Evolutionary conservation across 345 rosid genomes (phyloP).

Genomic region (Balakata baccata): DNA sequence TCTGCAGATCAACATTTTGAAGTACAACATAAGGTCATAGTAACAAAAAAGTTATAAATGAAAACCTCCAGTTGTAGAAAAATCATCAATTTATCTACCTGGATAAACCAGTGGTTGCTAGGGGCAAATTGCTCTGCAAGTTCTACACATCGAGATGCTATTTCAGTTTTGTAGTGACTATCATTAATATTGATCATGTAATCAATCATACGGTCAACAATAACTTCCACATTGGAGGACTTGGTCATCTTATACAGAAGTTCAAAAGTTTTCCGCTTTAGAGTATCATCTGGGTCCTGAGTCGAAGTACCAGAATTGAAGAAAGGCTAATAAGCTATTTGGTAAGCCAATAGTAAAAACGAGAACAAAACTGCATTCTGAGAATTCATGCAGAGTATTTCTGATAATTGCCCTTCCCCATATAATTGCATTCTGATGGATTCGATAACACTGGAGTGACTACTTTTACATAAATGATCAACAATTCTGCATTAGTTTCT

Average conservation of each 20-base stretch:
- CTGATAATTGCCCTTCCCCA: background rate
- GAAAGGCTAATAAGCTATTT: conserved; percentile 8
- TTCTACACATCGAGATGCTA: conserved; percentile 92
- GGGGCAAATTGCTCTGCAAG: conserved; percentile 99
- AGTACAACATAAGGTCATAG: conserved; percentile 18
- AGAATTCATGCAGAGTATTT: background rate
- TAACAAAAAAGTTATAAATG: background rate
- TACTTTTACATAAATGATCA: background rate
- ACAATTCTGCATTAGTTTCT: background rate
- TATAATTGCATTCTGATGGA: background rate
- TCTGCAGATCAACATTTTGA: conserved; percentile 42
- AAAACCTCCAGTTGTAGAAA: conserved; percentile 3
- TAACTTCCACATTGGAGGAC: conserved; percentile 94
- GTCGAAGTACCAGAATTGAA: conserved; percentile 16
- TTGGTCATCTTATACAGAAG: conserved; percentile 92
- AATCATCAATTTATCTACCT: conserved; percentile 44
- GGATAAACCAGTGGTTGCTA: conserved; percentile 97
- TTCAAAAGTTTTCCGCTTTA: conserved; percentile 95
- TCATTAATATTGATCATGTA: conserved; percentile 94
- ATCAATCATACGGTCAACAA: conserved; percentile 96
- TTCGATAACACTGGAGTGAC: background rate
- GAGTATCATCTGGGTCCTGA: conserved; percentile 98
- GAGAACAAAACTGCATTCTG: background rate
- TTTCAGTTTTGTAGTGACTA: conserved; percentile 94
- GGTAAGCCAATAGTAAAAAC: background rate